A percentile compares a stretch with the other conserved stretches of the same genome.
Evolutionary conservation across 2,329 filamentous ascomycete genomes (phyloP).

Genomic region (Monosporascus sp.): DNA sequence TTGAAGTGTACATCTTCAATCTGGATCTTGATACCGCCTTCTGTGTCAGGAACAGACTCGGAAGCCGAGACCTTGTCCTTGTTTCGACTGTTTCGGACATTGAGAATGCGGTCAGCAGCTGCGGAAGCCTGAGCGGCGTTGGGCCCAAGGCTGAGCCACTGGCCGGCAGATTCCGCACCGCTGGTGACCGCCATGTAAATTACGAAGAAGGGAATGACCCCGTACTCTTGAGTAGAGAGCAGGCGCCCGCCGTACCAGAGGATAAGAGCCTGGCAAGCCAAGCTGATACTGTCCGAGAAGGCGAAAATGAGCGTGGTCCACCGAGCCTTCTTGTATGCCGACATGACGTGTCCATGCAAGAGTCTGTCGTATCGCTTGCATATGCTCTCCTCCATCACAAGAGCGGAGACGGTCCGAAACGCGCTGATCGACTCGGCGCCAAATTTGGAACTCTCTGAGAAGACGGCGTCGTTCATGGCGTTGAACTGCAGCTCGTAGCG

Average conservation of each 20-base stretch:
- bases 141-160: constrained; percentile 57
- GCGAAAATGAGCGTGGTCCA: constrained; percentile 59
- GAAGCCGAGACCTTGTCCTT: constrained; percentile 9
- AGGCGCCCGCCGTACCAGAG: constrained; percentile 60
- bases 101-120: constrained; percentile 52
- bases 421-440: constrained; percentile 66
- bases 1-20: constrained; percentile 48
- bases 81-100: constrained; percentile 29
- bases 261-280: constrained; percentile 55
- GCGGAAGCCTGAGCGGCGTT: constrained; percentile 51
- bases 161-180: constrained; percentile 57
- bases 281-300: constrained; percentile 57
- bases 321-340: constrained; percentile 53
- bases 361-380: constrained; percentile 52
- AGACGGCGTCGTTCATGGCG: constrained; percentile 58
- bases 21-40: constrained; percentile 46
- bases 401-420: constrained; percentile 61
- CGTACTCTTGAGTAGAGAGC: constrained; percentile 41
- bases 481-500: constrained; percentile 57
- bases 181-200: constrained; percentile 60
- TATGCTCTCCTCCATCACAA: constrained; percentile 64
- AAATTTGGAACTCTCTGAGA: constrained; percentile 63
- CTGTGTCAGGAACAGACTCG: constrained; percentile 28
- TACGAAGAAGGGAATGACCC: constrained; percentile 39
- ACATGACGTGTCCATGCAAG: constrained; percentile 48